Conservation (phyloP, 1,139 yeast species). For the Kurtzmaniella quercitrusa region DNA sequence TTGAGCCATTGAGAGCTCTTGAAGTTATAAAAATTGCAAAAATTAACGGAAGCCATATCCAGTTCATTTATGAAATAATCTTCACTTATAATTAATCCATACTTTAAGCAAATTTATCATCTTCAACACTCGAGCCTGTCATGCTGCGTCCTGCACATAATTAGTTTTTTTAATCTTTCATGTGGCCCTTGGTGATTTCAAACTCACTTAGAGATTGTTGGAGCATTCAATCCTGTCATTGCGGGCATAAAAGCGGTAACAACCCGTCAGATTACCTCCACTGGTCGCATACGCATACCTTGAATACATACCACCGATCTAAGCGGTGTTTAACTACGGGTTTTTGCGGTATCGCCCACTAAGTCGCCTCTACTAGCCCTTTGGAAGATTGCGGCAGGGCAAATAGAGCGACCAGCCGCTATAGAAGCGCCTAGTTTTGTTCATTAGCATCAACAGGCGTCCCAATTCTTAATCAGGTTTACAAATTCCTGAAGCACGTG, state of each 20-base stretch:
- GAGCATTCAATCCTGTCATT: not conserved
- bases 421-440: too few species aligned
- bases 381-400: not conserved
- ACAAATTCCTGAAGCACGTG: too few species aligned
- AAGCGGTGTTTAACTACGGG: too few species aligned
- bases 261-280: not conserved
- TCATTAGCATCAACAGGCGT: too few species aligned
- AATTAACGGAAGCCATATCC: too few species aligned
- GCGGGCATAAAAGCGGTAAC: not conserved
- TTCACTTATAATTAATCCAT: too few species aligned
- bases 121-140: not conserved
- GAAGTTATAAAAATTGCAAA: too few species aligned
- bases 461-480: too few species aligned
- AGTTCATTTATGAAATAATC: too few species aligned
- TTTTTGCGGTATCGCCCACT: not conserved
- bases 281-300: not conserved
- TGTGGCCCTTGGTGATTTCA: slow-evolving; percentile 1
- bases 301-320: not conserved
- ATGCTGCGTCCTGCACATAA: not conserved
- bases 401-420: not conserved
- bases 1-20: not conserved
- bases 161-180: not conserved
- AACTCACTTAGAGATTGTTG: not conserved
- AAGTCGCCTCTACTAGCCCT: not conserved
- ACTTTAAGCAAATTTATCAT: not conserved